A percentile compares a stretch with the other conserved stretches of the same genome.
phyloP scores from a whole-genome alignment of 768 basidiomycete species.

The Russula abietina region DNA sequence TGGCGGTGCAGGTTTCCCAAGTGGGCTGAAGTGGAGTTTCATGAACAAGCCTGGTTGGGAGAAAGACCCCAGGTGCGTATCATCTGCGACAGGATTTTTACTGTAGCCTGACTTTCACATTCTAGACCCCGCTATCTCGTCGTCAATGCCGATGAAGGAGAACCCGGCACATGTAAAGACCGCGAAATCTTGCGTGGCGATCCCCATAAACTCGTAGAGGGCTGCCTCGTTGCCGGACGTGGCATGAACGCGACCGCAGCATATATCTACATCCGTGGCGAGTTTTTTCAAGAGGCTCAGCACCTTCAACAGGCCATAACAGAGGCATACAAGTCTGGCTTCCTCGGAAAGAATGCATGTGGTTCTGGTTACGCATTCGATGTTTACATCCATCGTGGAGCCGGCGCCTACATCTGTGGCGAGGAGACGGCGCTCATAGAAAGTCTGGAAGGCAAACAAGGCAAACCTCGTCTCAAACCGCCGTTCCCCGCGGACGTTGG shows the following conservation, averaged over 20 bases:
- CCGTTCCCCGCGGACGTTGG: conserved; percentile 99
- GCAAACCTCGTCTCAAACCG: conserved; percentile 95
- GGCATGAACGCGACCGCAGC: conserved; percentile 94
- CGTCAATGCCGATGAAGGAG: conserved; percentile 63
- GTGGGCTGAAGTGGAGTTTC: conserved; percentile 84
- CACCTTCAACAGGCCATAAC: conserved; percentile 94
- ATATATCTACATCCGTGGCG: conserved; percentile 99
- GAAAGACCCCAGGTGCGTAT: conserved; percentile 70
- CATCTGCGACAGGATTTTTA: neutral
- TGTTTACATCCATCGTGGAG: conserved; percentile 96
- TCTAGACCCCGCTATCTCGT: conserved; percentile 88
- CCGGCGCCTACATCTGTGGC: conserved; percentile 97
- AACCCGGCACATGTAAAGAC: conserved; percentile 98
- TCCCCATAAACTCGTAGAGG: conserved; percentile 97
- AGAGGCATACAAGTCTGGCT: conserved; percentile 86
- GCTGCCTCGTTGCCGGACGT: conserved; percentile 94
- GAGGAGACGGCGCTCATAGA: conserved; percentile 99
- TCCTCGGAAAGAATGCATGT: conserved; percentile 87
- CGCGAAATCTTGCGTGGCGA: conserved; percentile 97
- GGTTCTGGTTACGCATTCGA: conserved; percentile 93
- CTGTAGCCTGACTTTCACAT: neutral
- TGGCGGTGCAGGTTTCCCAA: conserved; percentile 95
- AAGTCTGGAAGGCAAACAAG: conserved; percentile 95
- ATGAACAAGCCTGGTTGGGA: conserved; percentile 99
- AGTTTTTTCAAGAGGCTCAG: conserved; percentile 92